Evolutionary conservation across 441 rosid species (phyloP).

Genomic region (Syzygium malaccense): DNA sequence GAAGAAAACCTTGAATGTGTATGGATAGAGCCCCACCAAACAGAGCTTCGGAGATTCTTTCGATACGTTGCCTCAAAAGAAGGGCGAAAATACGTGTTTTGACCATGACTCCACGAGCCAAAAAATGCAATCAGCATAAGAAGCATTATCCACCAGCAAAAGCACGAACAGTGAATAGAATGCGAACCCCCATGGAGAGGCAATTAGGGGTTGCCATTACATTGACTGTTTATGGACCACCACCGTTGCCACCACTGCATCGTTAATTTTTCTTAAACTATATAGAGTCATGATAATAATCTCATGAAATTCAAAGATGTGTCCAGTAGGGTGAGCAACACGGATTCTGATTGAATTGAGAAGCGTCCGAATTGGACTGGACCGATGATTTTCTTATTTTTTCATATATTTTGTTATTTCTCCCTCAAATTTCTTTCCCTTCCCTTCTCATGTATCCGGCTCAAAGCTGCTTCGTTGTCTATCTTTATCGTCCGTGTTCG

Average conservation of each 20-base stretch:
- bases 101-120: not conserved
- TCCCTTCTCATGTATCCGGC: too few relatives aligned
- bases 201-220: not conserved
- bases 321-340: too few relatives aligned
- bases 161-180: not conserved
- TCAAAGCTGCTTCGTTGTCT: too few relatives aligned
- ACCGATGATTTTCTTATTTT: too few relatives aligned
- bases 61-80: not conserved
- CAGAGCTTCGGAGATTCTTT: not conserved
- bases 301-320: not conserved
- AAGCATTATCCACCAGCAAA: not conserved
- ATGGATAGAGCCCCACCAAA: not conserved
- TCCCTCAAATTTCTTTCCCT: too few relatives aligned
- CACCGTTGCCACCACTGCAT: too few relatives aligned
- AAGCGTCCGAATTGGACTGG: too few relatives aligned
- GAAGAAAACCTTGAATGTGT: not conserved
- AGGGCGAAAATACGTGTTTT: fast-evolving
- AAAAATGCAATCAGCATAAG: not conserved
- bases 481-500: too few relatives aligned
- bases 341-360: too few relatives aligned
- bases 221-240: not conserved
- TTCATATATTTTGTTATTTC: too few relatives aligned
- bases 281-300: not conserved
- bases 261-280: not conserved
- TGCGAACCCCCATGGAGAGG: not conserved